These are phyloP conservation scores for Radiomyces spectabilis DNA, from an alignment of 192 early-diverging fungal genomes.

Conservation along the genomic window DNA sequence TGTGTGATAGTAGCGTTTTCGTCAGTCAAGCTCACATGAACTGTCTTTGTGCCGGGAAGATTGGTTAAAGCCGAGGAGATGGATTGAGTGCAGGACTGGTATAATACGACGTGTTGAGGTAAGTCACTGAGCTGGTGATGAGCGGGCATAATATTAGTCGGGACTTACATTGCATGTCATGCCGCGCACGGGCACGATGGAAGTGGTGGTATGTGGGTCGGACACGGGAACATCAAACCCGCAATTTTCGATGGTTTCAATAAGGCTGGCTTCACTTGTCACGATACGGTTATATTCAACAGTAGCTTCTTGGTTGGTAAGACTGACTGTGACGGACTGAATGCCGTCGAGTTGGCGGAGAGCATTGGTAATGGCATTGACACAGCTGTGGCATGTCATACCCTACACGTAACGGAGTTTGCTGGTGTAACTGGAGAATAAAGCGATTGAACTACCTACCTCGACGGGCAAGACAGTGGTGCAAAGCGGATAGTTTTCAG, in stretches of 20 bases:
- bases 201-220: no score
- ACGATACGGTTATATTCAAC: slow-evolving; percentile 44
- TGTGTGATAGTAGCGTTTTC: slow-evolving; percentile 19
- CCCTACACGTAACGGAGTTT: no score
- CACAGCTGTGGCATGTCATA: slow-evolving; percentile 86
- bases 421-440: no score
- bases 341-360: slow-evolving; percentile 47
- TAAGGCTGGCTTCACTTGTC: slow-evolving; percentile 1
- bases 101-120: no score
- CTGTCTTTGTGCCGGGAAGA: not conserved
- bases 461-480: no score
- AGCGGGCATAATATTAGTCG: not conserved
- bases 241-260: slow-evolving; percentile 7
- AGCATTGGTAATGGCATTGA: slow-evolving; percentile 57
- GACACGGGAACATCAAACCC: slow-evolving; percentile 2
- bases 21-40: slow-evolving; percentile 12
- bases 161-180: slow-evolving; percentile 13
- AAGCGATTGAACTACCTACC: no score
- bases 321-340: slow-evolving; percentile 41
- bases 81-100: slow-evolving; percentile 11
- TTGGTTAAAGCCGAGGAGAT: slow-evolving; percentile 1
- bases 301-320: slow-evolving; percentile 30
- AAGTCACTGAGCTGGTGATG: not conserved
- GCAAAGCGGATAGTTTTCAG: no score
- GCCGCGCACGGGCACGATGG: slow-evolving; percentile 2